These are phyloP conservation scores for Paraconiothyrium brasiliense DNA, from an alignment of 2,329 filamentous ascomycete genomes.

Conservation along the genomic window DNA sequence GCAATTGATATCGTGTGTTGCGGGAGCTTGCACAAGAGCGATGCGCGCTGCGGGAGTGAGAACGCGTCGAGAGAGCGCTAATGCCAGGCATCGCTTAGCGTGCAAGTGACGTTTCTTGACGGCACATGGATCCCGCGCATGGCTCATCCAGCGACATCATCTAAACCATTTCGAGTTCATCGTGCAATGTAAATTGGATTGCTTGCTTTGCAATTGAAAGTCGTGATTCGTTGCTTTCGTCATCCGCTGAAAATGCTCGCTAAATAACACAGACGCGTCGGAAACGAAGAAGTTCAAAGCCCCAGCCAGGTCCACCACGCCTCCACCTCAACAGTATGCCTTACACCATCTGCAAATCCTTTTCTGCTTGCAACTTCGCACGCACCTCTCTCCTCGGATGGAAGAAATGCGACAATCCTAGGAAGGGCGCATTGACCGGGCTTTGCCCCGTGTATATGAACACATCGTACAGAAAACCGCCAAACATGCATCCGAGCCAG, in stretches of 20 bases:
- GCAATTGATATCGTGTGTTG: conserved; percentile 38
- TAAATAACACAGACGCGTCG: conserved; percentile 9
- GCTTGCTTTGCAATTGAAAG: conserved; percentile 1
- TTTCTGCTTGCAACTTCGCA: conserved; percentile 35
- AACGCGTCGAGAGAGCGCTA: conserved; percentile 29
- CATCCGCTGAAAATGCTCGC: conserved; percentile 12
- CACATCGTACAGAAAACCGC: conserved; percentile 43
- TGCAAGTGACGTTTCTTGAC: background rate
- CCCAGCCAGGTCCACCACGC: background rate
- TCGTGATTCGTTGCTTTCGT: background rate
- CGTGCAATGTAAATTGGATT: background rate
- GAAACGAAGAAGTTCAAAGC: background rate
- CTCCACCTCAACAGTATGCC: background rate
- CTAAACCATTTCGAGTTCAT: background rate
- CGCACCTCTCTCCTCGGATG: conserved; percentile 32
- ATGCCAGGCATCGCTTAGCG: conserved; percentile 1
- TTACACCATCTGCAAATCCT: conserved; percentile 41
- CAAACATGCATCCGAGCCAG: conserved; percentile 63
- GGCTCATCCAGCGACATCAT: background rate
- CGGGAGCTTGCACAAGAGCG: conserved; percentile 29
- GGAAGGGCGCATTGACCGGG: conserved; percentile 72
- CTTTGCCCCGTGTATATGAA: conserved; percentile 73
- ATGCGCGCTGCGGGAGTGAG: conserved; percentile 19
- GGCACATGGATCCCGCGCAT: background rate
- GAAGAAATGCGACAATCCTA: conserved; percentile 67